Evolutionary conservation across 805 yeast genomes (phyloP).

Genomic region (Tanozyma kutaoensis): DNA sequence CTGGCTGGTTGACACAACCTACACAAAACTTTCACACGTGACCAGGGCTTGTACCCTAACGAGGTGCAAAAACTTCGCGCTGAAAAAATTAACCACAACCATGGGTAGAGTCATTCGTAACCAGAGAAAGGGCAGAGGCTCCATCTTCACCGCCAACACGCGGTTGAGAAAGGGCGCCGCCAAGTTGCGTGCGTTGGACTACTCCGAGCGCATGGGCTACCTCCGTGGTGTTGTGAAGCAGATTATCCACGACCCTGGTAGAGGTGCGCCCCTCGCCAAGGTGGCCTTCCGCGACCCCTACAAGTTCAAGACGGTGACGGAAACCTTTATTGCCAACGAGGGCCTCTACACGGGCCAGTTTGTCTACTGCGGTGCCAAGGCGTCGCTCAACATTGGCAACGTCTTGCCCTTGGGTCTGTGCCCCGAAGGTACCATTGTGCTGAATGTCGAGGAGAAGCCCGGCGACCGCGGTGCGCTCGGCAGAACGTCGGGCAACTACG

Average conservation of each 20-base stretch:
- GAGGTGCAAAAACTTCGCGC: no score
- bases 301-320: conserved; percentile 96
- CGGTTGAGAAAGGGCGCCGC: conserved; percentile 99
- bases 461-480: conserved; percentile 99
- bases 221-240: conserved; percentile 98
- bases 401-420: conserved; percentile 92
- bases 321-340: conserved; percentile 98
- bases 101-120: conserved; percentile 98
- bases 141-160: conserved; percentile 99
- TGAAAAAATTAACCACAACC: no score
- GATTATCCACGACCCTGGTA: conserved; percentile 98
- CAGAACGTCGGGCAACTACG: conserved; percentile 99
- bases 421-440: conserved; percentile 98
- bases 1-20: no score
- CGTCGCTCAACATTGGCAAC: conserved; percentile 94
- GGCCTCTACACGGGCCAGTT: conserved; percentile 99
- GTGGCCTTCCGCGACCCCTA: conserved; percentile 99
- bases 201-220: conserved; percentile 99
- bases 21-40: no score
- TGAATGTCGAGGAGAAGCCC: conserved; percentile 96
- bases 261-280: conserved; percentile 99
- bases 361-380: conserved; percentile 97
- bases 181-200: conserved; percentile 97
- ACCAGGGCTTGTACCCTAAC: no score
- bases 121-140: conserved; percentile 99